phyloP scores from a whole-genome alignment of 345 rosid species.

The Anacardium occidentale region DNA sequence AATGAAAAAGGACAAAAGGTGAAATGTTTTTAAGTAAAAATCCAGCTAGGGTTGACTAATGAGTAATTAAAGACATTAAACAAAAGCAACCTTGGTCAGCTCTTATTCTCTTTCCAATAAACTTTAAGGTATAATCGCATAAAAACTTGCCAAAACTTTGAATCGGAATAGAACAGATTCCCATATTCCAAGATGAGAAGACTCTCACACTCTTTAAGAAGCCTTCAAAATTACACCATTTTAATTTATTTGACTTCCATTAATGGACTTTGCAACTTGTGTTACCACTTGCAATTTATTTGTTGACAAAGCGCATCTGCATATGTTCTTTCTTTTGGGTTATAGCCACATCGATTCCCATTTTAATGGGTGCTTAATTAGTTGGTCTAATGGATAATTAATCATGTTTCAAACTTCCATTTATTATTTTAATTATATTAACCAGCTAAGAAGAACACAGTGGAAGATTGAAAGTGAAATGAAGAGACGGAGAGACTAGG shows the following conservation, averaged over 20 bases:
- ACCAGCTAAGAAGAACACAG: neutral
- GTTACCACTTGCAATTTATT: constrained; percentile 16
- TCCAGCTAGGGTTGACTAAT: constrained; percentile 5
- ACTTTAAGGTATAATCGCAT: constrained; percentile 20
- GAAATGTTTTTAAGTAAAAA: neutral
- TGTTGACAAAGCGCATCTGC: constrained; percentile 13
- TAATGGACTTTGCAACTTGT: constrained; percentile 19
- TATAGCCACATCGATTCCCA: neutral
- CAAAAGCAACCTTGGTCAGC: constrained; percentile 13
- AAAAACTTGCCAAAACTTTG: constrained; percentile 10
- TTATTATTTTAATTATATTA: neutral
- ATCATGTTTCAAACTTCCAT: too few species aligned
- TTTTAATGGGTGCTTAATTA: neutral
- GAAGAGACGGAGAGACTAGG: neutral
- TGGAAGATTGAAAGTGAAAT: neutral
- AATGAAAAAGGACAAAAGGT: neutral
- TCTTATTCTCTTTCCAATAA: neutral
- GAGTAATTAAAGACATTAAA: neutral
- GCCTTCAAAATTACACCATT: constrained; percentile 16
- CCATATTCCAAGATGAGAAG: constrained; percentile 1
- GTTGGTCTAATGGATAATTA: neutral
- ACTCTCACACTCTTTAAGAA: neutral
- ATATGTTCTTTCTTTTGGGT: constrained; percentile 22
- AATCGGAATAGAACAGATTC: constrained; percentile 17
- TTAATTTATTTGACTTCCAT: constrained; percentile 16